phyloP scores from a whole-genome alignment of 352 stramenopile species.

The Pythium chondricola region DNA sequence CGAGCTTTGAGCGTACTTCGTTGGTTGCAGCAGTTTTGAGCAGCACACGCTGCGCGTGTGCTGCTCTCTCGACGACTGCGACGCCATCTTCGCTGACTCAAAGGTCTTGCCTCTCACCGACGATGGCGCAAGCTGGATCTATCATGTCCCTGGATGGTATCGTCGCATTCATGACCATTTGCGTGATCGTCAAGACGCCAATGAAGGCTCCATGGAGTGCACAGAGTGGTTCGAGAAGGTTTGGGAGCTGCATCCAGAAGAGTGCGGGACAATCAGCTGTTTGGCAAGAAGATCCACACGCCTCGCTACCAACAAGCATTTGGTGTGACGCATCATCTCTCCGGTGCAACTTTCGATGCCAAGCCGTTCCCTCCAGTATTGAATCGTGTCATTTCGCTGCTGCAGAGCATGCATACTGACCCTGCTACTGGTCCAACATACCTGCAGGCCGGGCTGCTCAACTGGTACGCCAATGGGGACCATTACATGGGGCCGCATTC shows the following conservation, averaged over 20 bases:
- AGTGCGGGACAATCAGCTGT: conserved; percentile 64
- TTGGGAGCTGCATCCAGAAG: conserved; percentile 54
- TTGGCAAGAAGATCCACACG: conserved; percentile 48
- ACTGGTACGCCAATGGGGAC: conserved; percentile 80
- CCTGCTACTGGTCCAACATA: conserved; percentile 1
- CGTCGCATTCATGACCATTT: conserved; percentile 17
- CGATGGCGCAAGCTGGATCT: conserved; percentile 46
- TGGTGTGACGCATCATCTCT: conserved; percentile 46
- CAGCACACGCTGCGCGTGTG: too few species aligned
- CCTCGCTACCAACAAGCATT: conserved; percentile 71
- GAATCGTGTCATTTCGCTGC: conserved; percentile 32
- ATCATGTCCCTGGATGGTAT: conserved; percentile 58
- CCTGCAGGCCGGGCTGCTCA: conserved; percentile 37
- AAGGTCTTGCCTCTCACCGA: too few species aligned
- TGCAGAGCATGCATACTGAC: conserved; percentile 40
- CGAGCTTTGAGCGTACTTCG: too few species aligned
- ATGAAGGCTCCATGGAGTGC: conserved; percentile 1
- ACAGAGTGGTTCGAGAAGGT: conserved; percentile 19
- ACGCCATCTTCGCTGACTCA: too few species aligned
- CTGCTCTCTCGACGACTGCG: too few species aligned
- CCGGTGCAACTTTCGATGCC: conserved; percentile 44
- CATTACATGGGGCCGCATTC: conserved; percentile 80
- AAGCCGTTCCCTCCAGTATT: conserved; percentile 32
- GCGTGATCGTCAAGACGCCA: background rate
- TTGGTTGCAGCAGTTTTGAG: too few species aligned